Evolutionary conservation across 2,329 filamentous ascomycete species (phyloP), one percentile per base, ranked within the genome.

Genomic region (Fusarium abutilonis): DNA sequence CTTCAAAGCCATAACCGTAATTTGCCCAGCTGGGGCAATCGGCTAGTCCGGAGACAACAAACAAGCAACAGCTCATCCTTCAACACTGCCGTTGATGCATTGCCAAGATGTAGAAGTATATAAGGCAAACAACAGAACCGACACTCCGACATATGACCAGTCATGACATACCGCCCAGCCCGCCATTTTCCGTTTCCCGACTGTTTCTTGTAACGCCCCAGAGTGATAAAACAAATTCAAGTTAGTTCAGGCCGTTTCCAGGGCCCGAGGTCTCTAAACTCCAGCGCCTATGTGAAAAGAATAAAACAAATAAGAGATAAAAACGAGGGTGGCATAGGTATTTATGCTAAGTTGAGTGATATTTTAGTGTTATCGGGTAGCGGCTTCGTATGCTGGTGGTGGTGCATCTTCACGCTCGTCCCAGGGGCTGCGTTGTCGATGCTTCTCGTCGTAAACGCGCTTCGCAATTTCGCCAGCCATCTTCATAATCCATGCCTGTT

Each of bases 381-480:
- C 73, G 31, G 81, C 82, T 74, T 88, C 82, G 71, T 89, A 89
- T 54, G 86, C 85, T 13, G 86, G 86, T 26, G 86, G 86, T 6
- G 86, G 86, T 6, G 78, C 74, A 42, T 86, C 83, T 59, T 87
- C 83, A 49, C 80, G 77, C 56, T 86, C 83, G 38, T 82, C 83
- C 75, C 75, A 77, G 15, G 58, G 52, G 53, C 69, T 66, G 39
- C 55, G 66, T 47, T 72, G 70, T 36, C 81, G 79, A 50, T 82
- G 80, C 77, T 97, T 95, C 77, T 97, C 91, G 67, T 97, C 91
- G 66, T 94, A 91, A 64, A 96, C 92, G 52, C 92, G 89, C 46
- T 88, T 83, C 32, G 93, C 92, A 69, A 98, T 94, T 76, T 98
- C 95, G 63, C 89, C 89, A 6, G 94, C 93, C 86, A 99, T 95